Base-by-base conservation (phyloP, 139 green algal genomes). In the Diplosphaera chodatii region DNA sequence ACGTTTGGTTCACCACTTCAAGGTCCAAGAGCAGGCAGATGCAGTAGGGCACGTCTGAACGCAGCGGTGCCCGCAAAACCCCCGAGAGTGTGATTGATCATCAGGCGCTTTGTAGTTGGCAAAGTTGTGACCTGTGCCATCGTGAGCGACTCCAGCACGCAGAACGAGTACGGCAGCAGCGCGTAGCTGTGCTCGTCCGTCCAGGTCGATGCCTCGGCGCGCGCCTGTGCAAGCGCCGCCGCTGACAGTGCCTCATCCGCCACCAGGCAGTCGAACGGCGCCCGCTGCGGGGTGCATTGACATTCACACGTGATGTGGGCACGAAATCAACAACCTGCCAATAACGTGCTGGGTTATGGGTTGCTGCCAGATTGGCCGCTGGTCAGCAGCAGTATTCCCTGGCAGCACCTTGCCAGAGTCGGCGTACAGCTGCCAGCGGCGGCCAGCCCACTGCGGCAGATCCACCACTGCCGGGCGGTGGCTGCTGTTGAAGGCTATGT, bases 381-480 rank as follows among this genome's bases (percentile, higher is more conserved):
- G 37, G 37, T 63, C 23, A 37, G 34, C 22, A 4, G 23, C 66
- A 56, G 21, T n/a, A n/a, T n/a, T n/a, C n/a, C n/a, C n/a, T n/a
- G n/a, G n/a, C n/a, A n/a, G n/a, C n/a, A 91, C 83, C 80, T 94
- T 91, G 80, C 80, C 76, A 8, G 88, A 93, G 82, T 96, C 91
- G 16, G 88, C 73, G 1, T 93, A 34, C 63, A 84, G 76, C 75
- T 85, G 67, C 91, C 90, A 93, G 41, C 74, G 68, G 13, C 75
- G 75, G 18, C 86, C 90, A 1, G 70, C 55, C 82, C 84, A 91
- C 21, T 80, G 34, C 5, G 91, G 91, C 33, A 96, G 80, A 48
- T 76, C 48, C 27, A 91, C 78, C 10, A 78, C 66, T 13, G 71
- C 56, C 22, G 79, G 63, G 71, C 41, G 59, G 77, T 91, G 81